Percentiles rank a stretch among this genome's conserved stretches.
phyloP scores from a whole-genome alignment of 1,284 basidiomycete species.

The Neonothopanus nambi region DNA sequence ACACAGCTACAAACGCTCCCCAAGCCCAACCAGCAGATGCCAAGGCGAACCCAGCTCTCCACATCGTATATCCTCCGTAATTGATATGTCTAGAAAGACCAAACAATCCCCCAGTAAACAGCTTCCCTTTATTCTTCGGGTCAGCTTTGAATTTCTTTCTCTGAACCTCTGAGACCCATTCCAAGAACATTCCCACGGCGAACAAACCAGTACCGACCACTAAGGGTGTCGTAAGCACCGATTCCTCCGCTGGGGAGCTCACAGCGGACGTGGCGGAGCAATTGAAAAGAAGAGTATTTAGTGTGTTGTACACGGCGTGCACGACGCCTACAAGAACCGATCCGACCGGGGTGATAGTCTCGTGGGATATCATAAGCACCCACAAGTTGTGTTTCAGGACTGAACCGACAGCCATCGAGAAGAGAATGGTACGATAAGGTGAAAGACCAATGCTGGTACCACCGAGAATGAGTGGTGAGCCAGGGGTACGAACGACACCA shows the following conservation, averaged over 20 bases:
- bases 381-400: slow-evolving; percentile 10
- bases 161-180: slow-evolving; percentile 20
- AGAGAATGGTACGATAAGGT: slow-evolving; percentile 9
- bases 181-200: slow-evolving; percentile 18
- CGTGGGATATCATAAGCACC: slow-evolving; percentile 1
- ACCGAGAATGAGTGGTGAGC: not conserved
- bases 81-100: slow-evolving; percentile 24
- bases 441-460: slow-evolving; percentile 7
- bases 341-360: not conserved
- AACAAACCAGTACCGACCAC: slow-evolving; percentile 17
- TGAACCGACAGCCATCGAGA: slow-evolving; percentile 7
- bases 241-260: not conserved
- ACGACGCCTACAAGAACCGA: not conserved
- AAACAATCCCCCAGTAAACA: slow-evolving; percentile 21
- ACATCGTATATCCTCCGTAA: slow-evolving; percentile 24
- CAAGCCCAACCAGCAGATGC: slow-evolving; percentile 14
- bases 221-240: not conserved
- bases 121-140: slow-evolving; percentile 22
- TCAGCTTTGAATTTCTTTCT: slow-evolving; percentile 24
- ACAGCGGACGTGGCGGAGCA: slow-evolving; percentile 8
- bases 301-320: not conserved
- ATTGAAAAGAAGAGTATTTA: slow-evolving; percentile 7
- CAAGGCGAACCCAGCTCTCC: slow-evolving; percentile 21
- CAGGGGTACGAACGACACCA: not conserved
- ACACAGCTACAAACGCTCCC: slow-evolving; percentile 1